phyloP scores from a whole-genome alignment of 306 rosid species.

The Quercus suber region DNA sequence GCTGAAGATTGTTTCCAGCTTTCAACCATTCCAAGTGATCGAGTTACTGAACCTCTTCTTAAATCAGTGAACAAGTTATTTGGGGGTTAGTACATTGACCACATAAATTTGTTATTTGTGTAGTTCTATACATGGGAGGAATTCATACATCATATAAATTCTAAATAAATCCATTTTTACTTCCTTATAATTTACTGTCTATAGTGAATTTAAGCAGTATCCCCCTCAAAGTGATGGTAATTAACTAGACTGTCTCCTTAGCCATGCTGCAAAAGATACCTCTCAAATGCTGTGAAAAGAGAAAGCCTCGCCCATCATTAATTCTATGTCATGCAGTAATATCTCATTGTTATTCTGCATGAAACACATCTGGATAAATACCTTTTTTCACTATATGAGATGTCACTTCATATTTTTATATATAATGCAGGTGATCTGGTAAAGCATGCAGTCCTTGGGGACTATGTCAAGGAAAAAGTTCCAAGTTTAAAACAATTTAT shows the following conservation, averaged over 20 bases:
- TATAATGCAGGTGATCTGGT: conserved; percentile 49
- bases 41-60: conserved; percentile 30
- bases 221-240: too few relatives aligned
- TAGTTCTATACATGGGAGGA: background rate
- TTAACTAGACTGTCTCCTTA: too few relatives aligned
- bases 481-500: conserved; percentile 68
- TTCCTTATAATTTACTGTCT: too few relatives aligned
- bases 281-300: too few relatives aligned
- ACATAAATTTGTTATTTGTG: background rate
- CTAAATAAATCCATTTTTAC: background rate
- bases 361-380: background rate
- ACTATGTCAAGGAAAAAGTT: conserved; percentile 61
- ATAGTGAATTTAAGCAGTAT: too few relatives aligned
- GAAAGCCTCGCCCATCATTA: too few relatives aligned
- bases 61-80: conserved; percentile 57
- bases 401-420: conserved; percentile 1
- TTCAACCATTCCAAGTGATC: conserved; percentile 55
- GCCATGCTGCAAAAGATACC: too few relatives aligned
- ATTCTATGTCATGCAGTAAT: too few relatives aligned
- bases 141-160: background rate
- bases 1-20: conserved; percentile 88
- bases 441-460: conserved; percentile 63
- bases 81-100: conserved; percentile 54
- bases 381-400: background rate
- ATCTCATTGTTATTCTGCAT: too few relatives aligned